These are phyloP conservation scores for Talaromyces atroroseus DNA, from an alignment of 2,329 filamentous ascomycete genomes.

Conservation along the genomic window DNA sequence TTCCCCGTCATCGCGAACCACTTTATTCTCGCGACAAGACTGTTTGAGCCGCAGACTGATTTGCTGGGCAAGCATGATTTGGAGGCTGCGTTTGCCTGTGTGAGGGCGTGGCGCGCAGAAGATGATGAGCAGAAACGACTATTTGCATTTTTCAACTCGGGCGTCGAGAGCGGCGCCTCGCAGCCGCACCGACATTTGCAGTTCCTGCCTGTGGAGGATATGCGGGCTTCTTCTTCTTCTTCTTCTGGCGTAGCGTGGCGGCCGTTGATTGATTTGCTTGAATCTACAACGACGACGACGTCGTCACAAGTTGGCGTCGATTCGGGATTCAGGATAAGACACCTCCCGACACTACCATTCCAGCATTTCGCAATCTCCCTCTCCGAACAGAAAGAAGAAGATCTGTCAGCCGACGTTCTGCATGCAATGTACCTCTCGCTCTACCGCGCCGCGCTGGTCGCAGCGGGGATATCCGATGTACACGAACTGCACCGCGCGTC, in stretches of 20 bases:
- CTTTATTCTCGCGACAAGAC: slow-evolving; percentile 45
- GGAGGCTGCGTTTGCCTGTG: slow-evolving; percentile 35
- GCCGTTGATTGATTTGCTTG: slow-evolving; percentile 43
- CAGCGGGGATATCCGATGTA: neutral
- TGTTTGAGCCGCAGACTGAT: slow-evolving; percentile 39
- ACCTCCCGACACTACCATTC: slow-evolving; percentile 42
- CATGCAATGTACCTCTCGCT: slow-evolving; percentile 36
- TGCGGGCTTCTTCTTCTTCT: slow-evolving; percentile 24
- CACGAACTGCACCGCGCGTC: slow-evolving; percentile 10
- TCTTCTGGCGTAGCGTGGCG: slow-evolving; percentile 34
- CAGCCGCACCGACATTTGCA: slow-evolving; percentile 46
- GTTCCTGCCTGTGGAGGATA: slow-evolving; percentile 43
- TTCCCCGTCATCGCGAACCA: slow-evolving; percentile 46
- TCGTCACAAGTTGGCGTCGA: slow-evolving; percentile 7
- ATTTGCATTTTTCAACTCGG: slow-evolving; percentile 48
- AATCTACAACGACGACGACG: slow-evolving; percentile 16
- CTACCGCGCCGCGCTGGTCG: slow-evolving; percentile 37
- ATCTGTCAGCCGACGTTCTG: slow-evolving; percentile 19
- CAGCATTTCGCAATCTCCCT: slow-evolving; percentile 44
- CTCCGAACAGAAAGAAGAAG: slow-evolving; percentile 15
- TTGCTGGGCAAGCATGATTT: slow-evolving; percentile 41
- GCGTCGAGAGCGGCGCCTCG: slow-evolving; percentile 44
- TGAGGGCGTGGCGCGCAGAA: slow-evolving; percentile 32
- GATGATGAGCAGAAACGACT: slow-evolving; percentile 22
- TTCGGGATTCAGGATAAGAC: slow-evolving; percentile 20